phyloP scores from a whole-genome alignment of 306 rosid genomes.

The Prunus fruticosa region DNA sequence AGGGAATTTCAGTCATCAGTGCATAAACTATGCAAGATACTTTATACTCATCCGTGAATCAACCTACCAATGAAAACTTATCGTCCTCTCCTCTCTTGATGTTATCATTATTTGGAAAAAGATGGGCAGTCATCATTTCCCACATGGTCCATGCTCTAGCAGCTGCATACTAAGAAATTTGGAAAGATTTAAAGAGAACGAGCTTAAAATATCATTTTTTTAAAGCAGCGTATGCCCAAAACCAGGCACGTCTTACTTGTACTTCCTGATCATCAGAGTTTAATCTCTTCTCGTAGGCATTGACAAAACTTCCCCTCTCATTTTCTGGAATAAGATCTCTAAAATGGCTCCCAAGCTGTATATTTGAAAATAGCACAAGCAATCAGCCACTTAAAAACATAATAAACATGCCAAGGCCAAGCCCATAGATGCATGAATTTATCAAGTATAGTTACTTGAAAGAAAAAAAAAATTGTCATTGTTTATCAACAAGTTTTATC shows the following conservation, averaged over 20 bases:
- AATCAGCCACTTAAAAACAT: conserved; percentile 20
- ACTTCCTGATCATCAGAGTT: conserved; percentile 71
- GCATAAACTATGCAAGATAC: neutral
- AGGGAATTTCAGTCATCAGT: conserved; percentile 13
- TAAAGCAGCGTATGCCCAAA: conserved; percentile 10
- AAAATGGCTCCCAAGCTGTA: conserved; percentile 89
- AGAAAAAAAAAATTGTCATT: neutral
- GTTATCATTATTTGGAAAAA: conserved; percentile 74
- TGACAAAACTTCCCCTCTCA: conserved; percentile 69
- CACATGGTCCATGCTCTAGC: conserved; percentile 99
- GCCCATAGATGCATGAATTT: neutral
- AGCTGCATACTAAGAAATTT: conserved; percentile 70
- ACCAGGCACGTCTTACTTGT: conserved; percentile 54
- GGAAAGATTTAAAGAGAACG: conserved; percentile 23
- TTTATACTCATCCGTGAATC: conserved; percentile 1
- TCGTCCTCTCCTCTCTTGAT: conserved; percentile 82
- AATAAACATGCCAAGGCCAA: neutral
- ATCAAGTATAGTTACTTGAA: neutral
- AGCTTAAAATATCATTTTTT: neutral
- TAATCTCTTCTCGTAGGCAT: conserved; percentile 81
- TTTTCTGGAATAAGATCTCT: conserved; percentile 83
- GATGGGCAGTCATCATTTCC: conserved; percentile 99
- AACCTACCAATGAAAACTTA: conserved; percentile 70
- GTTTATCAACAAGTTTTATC: neutral
- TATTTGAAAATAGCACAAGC: conserved; percentile 22